These are phyloP conservation scores for Rhizopus sp. DNA, from an alignment of 371 early-diverging fungal genomes.

Conservation along the genomic window DNA sequence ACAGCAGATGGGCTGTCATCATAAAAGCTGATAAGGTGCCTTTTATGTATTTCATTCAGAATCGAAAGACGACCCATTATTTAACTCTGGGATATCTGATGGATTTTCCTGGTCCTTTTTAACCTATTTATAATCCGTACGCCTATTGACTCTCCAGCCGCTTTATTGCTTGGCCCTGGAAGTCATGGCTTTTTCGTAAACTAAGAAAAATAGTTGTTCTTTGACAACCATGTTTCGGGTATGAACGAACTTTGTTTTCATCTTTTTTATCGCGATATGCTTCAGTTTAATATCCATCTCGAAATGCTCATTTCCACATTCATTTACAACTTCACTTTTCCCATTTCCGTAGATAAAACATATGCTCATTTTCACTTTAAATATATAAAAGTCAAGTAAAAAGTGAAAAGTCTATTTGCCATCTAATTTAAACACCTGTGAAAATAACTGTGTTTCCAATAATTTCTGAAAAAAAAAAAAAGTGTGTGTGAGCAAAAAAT, in stretches of 20 bases:
- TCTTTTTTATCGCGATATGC: constrained; percentile 12
- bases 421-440: constrained; percentile 4
- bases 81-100: constrained; percentile 16
- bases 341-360: constrained; percentile 15
- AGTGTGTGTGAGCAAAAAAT: neutral
- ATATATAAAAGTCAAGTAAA: constrained; percentile 9
- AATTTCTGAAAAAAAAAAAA: neutral
- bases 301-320: constrained; percentile 16
- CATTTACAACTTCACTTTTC: constrained; percentile 16
- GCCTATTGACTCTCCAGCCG: constrained; percentile 13
- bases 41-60: constrained; percentile 11
- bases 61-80: constrained; percentile 9
- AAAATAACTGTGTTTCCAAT: neutral
- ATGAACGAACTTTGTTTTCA: constrained; percentile 12
- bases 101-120: constrained; percentile 15
- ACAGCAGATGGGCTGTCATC: constrained; percentile 7
- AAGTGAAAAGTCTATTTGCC: constrained; percentile 16
- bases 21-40: constrained; percentile 6
- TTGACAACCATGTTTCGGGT: constrained; percentile 19
- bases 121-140: constrained; percentile 17
- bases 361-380: constrained; percentile 13
- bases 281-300: constrained; percentile 19
- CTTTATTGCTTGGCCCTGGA: constrained; percentile 9
- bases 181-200: constrained; percentile 12
- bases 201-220: constrained; percentile 8